These are phyloP conservation scores for Chaetomium olivaceum DNA, from an alignment of 2,329 filamentous ascomycete species.

Conservation along the genomic window DNA sequence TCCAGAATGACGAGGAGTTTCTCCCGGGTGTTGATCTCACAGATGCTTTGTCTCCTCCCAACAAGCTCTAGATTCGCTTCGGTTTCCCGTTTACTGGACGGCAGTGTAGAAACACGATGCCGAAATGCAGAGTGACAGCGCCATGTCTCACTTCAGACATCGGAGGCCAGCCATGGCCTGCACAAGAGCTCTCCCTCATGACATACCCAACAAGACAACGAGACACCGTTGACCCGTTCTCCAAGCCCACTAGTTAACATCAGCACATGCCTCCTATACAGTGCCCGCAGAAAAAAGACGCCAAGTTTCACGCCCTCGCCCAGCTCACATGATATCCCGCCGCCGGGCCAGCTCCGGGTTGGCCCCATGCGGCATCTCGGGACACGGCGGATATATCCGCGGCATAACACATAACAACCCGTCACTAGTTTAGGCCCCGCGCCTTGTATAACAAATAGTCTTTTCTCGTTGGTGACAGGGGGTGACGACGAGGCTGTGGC, in stretches of 20 bases:
- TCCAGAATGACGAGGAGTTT: not conserved
- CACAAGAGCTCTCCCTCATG: too few relatives aligned
- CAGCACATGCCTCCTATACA: too few relatives aligned
- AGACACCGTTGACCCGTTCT: not conserved
- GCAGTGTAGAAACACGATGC: not conserved
- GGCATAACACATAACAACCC: too few relatives aligned
- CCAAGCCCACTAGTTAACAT: not conserved
- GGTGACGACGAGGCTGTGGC: not conserved
- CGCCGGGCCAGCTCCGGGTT: conserved; percentile 2
- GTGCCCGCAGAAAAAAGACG: too few relatives aligned
- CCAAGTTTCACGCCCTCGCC: not conserved
- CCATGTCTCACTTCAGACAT: not conserved
- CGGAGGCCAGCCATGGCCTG: not conserved
- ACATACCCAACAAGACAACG: not conserved
- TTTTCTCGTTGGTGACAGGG: not conserved
- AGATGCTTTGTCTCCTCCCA: not conserved
- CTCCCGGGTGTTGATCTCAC: not conserved
- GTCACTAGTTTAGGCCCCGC: too few relatives aligned
- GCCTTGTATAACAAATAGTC: too few relatives aligned
- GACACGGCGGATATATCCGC: too few relatives aligned
- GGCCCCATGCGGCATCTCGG: not conserved
- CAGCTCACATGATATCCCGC: conserved; percentile 15
- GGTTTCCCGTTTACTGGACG: not conserved
- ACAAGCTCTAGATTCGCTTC: not conserved
- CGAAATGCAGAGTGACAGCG: not conserved